Percentiles rank a stretch among this genome's conserved stretches.
These are phyloP conservation scores for Smittium mucronatum DNA, from an alignment of 371 early-diverging fungal genomes.

Conservation along the genomic window DNA sequence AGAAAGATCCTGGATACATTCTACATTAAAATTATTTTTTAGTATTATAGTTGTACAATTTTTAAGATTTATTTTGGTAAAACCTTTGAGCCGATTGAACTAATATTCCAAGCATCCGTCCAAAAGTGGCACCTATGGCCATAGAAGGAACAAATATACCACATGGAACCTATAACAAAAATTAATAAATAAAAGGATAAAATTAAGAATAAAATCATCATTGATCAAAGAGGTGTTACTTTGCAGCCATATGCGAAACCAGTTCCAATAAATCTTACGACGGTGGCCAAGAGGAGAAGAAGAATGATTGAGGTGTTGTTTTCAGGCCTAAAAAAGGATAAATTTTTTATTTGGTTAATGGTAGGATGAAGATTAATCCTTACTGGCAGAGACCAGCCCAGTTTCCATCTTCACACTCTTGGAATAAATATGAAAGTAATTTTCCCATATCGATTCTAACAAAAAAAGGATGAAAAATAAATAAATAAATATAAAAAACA, in stretches of 20 bases:
- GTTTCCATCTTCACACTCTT: constrained; percentile 55
- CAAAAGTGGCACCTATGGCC: constrained; percentile 81
- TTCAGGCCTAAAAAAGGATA: background rate
- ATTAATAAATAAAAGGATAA: too few relatives aligned
- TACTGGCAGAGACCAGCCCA: constrained; percentile 53
- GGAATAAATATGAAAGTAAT: constrained; percentile 59
- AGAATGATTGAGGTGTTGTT: constrained; percentile 20
- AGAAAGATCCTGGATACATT: constrained; percentile 46
- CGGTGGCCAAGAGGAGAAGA: constrained; percentile 44
- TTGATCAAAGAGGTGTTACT: constrained; percentile 11
- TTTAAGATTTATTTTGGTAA: too few relatives aligned
- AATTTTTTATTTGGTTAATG: too few relatives aligned
- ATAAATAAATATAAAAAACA: background rate
- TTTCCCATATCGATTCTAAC: constrained; percentile 62
- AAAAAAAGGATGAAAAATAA: constrained; percentile 32
- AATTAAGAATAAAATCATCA: background rate
- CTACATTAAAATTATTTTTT: too few relatives aligned
- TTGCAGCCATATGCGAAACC: constrained; percentile 62
- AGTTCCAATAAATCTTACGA: constrained; percentile 49
- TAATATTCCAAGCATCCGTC: constrained; percentile 79
- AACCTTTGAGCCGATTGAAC: constrained; percentile 48
- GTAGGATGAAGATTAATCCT: too few relatives aligned
- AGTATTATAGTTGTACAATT: too few relatives aligned
- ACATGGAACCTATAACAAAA: constrained; percentile 45
- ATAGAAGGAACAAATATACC: constrained; percentile 88